Evolutionary conservation across 2,329 filamentous ascomycete species (phyloP).

Genomic region (Alternaria consortialis): DNA sequence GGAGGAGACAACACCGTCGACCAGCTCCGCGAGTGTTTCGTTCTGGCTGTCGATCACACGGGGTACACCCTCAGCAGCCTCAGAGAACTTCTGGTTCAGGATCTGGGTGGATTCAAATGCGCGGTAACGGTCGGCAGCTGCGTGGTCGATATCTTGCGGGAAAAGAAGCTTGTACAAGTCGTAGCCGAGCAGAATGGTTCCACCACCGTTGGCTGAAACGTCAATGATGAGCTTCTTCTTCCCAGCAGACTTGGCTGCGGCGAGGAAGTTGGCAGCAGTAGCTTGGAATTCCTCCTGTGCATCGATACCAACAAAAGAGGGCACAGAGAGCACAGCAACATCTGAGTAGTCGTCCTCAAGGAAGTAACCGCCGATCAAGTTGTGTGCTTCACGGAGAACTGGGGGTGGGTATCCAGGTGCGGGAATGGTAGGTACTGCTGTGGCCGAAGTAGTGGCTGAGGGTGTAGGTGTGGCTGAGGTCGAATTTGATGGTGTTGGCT

Average conservation of each 20-base stretch:
- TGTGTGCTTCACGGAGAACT: constrained; percentile 52
- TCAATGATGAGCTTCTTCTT: constrained; percentile 70
- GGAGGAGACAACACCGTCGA: constrained; percentile 50
- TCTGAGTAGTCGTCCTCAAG: constrained; percentile 57
- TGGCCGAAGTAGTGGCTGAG: constrained; percentile 21
- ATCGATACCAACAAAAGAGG: constrained; percentile 51
- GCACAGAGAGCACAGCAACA: constrained; percentile 56
- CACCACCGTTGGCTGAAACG: constrained; percentile 66
- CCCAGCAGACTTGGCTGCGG: constrained; percentile 56
- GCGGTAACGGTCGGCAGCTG: constrained; percentile 62
- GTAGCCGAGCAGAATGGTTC: constrained; percentile 67
- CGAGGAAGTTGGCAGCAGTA: constrained; percentile 54
- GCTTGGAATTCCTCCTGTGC: constrained; percentile 52
- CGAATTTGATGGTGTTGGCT: constrained; percentile 23
- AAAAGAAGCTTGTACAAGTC: constrained; percentile 69
- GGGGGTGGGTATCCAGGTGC: constrained; percentile 58
- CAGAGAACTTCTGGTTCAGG: constrained; percentile 54
- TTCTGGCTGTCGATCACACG: constrained; percentile 45
- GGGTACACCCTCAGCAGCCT: constrained; percentile 42
- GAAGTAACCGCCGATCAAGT: constrained; percentile 59
- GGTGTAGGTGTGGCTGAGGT: constrained; percentile 31
- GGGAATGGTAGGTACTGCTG: constrained; percentile 34
- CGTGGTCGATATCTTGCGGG: constrained; percentile 58
- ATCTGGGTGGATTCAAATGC: constrained; percentile 59
- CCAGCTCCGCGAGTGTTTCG: constrained; percentile 47